Base-by-base conservation (phyloP, 1,284 basidiomycete species). In the Ganoderma lingzhi region DNA sequence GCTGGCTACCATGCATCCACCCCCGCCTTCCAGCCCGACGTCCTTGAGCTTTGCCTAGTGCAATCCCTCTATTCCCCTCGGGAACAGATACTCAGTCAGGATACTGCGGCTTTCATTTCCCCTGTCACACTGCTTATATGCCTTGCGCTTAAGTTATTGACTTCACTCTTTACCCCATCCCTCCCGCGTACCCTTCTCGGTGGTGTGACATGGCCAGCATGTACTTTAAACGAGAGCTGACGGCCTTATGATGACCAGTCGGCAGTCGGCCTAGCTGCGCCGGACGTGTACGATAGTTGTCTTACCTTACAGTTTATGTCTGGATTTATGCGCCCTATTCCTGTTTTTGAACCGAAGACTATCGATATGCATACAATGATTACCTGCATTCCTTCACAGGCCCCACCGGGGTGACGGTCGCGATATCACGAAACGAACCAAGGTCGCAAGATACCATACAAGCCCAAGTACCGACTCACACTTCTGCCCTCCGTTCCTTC, bases 71-170 rank as follows among this genome's bases (percentile, higher is more conserved):
- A 32, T 37, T 35, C 14, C 14, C 19, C 15, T 45, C 12, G 35
- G 9, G 19, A 56, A n/a, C 63, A 12, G 51, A 55, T 6, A 63
- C 39, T 37, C 64, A 37, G 53, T 48, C 14, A 19, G 23, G 51
- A 32, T 30, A 59, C 42, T 59, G 60, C 41, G 60, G 30, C 67
- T 37, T 55, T 30, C n/a, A 4, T 51, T 37, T 44, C 37, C 63
- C 61, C 42, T n/a, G 10, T 23, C 53, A 42, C 68, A 35, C 44
- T 64, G 63, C 17, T 65, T 59, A 23, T 14, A 53, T 28, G 41
- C 56, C 55, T 70, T 70, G 63, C 53, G 62, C 39, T 66, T 73
- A 73, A 73, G 45, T 73, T 73, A 73, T 73, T 66, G 67, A 62
- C 62, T 73, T 72, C 64, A 58, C 12, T 66, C 48, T 64, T 32